These are phyloP conservation scores for Solanum sitiens DNA, from an alignment of 257 asterid species.

Conservation along the genomic window DNA sequence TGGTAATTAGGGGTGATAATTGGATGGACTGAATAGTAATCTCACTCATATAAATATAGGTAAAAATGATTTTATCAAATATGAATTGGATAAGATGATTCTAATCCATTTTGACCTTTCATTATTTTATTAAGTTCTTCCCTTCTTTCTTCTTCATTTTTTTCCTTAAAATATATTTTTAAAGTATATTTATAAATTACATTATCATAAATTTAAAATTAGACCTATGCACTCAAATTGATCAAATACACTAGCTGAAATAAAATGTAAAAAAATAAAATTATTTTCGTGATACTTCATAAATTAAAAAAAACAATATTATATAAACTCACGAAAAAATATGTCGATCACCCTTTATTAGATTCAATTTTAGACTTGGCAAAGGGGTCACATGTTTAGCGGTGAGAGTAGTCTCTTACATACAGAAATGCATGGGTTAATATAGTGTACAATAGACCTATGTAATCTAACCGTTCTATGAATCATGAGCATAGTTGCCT, in stretches of 20 bases:
- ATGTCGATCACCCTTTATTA: not conserved
- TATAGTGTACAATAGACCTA: not conserved
- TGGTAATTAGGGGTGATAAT: no score
- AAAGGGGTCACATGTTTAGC: not conserved
- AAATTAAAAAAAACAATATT: no score
- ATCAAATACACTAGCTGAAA: not conserved
- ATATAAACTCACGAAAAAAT: no score
- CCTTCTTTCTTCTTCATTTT: not conserved
- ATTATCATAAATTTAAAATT: no score
- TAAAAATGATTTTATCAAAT: not conserved
- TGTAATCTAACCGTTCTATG: not conserved
- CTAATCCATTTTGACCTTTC: not conserved
- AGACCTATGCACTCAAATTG: not conserved
- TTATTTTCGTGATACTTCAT: not conserved
- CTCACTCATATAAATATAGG: not conserved
- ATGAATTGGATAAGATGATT: not conserved
- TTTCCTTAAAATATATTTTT: no score
- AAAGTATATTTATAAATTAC: not conserved
- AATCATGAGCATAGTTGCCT: not conserved
- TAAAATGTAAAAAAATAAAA: no score
- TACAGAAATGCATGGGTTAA: not conserved
- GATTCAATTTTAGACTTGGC: not conserved
- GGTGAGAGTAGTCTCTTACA: not conserved
- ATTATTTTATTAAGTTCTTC: not conserved
- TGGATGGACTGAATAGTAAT: not conserved